Conservation (phyloP, 2,329 filamentous ascomycete species). For the Cladosporium colombiae region DNA sequence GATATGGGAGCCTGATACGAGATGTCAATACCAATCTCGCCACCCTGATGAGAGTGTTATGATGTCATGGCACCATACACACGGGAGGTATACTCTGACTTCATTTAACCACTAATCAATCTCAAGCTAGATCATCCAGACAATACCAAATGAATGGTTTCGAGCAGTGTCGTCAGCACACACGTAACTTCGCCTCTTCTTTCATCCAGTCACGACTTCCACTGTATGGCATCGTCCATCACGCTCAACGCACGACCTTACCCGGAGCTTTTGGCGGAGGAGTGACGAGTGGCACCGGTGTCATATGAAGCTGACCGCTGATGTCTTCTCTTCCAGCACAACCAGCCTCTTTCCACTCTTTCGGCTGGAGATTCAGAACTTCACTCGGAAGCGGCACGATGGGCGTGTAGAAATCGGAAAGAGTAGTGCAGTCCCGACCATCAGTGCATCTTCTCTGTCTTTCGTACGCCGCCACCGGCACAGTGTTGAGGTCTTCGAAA, state of each 20-base stretch:
- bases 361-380: constrained; percentile 2
- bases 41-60: not conserved
- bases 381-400: constrained; percentile 11
- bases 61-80: not conserved
- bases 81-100: not conserved
- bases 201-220: too few relatives aligned
- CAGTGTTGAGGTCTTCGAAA: constrained; percentile 13
- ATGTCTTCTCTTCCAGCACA: not conserved
- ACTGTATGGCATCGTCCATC: too few relatives aligned
- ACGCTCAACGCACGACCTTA: not conserved
- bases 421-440: not conserved
- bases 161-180: too few relatives aligned
- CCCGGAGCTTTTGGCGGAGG: not conserved
- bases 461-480: not conserved
- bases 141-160: too few relatives aligned
- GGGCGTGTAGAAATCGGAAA: not conserved
- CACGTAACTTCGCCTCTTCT: too few relatives aligned
- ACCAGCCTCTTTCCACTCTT: constrained; percentile 5
- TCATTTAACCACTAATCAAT: not conserved
- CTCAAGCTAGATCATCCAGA: too few relatives aligned
- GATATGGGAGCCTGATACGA: too few relatives aligned
- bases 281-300: constrained; percentile 7
- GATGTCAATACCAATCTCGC: too few relatives aligned
- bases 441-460: constrained; percentile 2
- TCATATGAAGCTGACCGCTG: not conserved